Percentiles rank a stretch among this genome's conserved stretches.
phyloP scores from a whole-genome alignment of 2,329 filamentous ascomycete genomes.

The Ceratocystis albifundus region DNA sequence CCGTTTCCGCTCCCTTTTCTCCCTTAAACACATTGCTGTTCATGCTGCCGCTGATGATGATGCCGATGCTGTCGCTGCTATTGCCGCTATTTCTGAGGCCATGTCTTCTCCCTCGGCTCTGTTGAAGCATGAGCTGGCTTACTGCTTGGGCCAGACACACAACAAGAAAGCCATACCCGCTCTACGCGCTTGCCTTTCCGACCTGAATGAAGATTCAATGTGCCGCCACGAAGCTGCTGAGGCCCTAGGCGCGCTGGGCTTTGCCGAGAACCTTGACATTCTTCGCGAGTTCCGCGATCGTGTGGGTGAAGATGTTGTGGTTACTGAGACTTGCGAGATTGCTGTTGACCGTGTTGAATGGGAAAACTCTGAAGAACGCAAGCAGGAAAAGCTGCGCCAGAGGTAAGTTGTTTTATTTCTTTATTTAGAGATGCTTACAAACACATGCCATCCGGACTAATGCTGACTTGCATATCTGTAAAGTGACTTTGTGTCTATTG shows the following conservation, averaged over 20 bases:
- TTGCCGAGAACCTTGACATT: slow-evolving; percentile 60
- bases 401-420: slow-evolving; percentile 45
- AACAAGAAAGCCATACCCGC: slow-evolving; percentile 63
- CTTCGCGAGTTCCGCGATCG: slow-evolving; percentile 65
- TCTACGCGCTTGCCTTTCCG: slow-evolving; percentile 60
- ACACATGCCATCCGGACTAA: slow-evolving; percentile 23
- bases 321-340: slow-evolving; percentile 95
- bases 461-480: slow-evolving; percentile 26
- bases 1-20: slow-evolving; percentile 94
- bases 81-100: slow-evolving; percentile 75
- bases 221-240: slow-evolving; percentile 94
- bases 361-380: slow-evolving; percentile 65
- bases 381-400: slow-evolving; percentile 64
- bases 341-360: slow-evolving; percentile 89
- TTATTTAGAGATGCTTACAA: slow-evolving; percentile 14
- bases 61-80: slow-evolving; percentile 42
- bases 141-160: slow-evolving; percentile 85
- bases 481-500: slow-evolving; percentile 90
- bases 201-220: slow-evolving; percentile 82
- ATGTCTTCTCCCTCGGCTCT: slow-evolving; percentile 78
- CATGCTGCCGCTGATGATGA: slow-evolving; percentile 57
- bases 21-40: slow-evolving; percentile 82
- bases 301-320: slow-evolving; percentile 60
- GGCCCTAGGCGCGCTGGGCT: slow-evolving; percentile 77
- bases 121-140: slow-evolving; percentile 92